Percentiles rank a stretch among this genome's conserved stretches.
These are phyloP conservation scores for Stephanocyclus meneghinianus DNA, from an alignment of 352 stramenopile species.

Conservation along the genomic window DNA sequence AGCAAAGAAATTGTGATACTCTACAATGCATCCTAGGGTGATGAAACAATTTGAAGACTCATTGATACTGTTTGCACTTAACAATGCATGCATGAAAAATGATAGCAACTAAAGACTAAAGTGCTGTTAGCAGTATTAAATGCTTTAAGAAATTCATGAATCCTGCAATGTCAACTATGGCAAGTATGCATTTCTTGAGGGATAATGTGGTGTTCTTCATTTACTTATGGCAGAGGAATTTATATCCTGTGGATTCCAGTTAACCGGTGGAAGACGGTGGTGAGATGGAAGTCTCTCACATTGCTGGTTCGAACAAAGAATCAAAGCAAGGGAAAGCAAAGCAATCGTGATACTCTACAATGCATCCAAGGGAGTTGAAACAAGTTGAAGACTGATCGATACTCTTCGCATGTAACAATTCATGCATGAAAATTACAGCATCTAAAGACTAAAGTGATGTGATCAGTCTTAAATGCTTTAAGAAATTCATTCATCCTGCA, in stretches of 20 bases:
- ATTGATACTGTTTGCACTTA: too few relatives aligned
- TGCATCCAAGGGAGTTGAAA: background rate
- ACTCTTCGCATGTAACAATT: too few relatives aligned
- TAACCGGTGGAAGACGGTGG: conserved; percentile 59
- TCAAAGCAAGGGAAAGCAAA: conserved; percentile 1
- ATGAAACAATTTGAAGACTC: background rate
- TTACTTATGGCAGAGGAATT: conserved; percentile 96
- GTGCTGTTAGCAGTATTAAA: too few relatives aligned
- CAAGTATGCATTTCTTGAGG: conserved; percentile 95
- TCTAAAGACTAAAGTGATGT: too few relatives aligned
- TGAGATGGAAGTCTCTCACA: background rate
- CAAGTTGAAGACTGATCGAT: too few relatives aligned
- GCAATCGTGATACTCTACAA: background rate
- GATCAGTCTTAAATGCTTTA: too few relatives aligned
- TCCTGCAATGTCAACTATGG: conserved; percentile 90
- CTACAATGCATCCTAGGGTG: background rate
- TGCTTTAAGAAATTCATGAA: too few relatives aligned
- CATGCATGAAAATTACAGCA: too few relatives aligned
- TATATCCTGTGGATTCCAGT: conserved; percentile 73
- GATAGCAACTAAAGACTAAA: too few relatives aligned
- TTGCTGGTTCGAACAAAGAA: background rate
- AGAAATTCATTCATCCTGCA: too few relatives aligned
- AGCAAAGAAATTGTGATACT: background rate
- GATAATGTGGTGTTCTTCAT: conserved; percentile 99
- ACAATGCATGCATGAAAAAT: too few relatives aligned